Base-by-base conservation (phyloP, 192 early-diverging fungal genomes). In the Coemansia sp. region DNA sequence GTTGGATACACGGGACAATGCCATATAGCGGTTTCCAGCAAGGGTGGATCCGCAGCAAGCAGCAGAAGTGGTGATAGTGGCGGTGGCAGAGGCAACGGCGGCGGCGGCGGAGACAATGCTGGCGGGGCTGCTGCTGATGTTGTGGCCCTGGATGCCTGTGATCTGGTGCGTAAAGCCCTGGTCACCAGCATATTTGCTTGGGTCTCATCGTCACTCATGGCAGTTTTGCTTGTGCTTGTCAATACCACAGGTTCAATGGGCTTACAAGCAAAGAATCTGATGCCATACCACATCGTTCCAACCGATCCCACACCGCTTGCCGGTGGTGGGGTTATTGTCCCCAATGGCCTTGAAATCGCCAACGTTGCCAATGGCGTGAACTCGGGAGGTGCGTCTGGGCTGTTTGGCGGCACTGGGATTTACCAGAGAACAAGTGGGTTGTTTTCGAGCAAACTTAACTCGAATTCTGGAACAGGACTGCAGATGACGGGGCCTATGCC, bases 1-100 rank as follows among this genome's bases (percentile, higher is more conserved):
- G 72, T 71, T 44, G 56, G 71, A 5, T 54, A 77, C 11, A 53
- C 75, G 0, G 80, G 80, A 5, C 62, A 44, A 53, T 83, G 80
- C 43, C 80, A 60, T 22, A 22, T 57, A 43, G 37, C 55, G 6
- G 49, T 54, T 65, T 42, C 19, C 37, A 2, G 6, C 45, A 32
- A 32, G 32, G 2, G 2, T 32, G 32, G 2, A 32, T 32, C 32
- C 4, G 32, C 32, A 4, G 39, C 55, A 25, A 14, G 20, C 19
- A 38, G 25, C 13, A 12, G 22, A 67, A 16, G 38, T 63, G 32
- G 67, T 74, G 14, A 54, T 54, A 5, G 38, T 17, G 59, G 62
- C 66, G 40, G 48, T 63, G 0, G 64, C 64, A 3, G 53, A 37
- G 25, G 45, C 20, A 1, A 1, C 17, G 10, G 40, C 20, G 20